Evolutionary conservation across 495 filamentous ascomycete species (phyloP).

Genomic region (Penicillium herquei): DNA sequence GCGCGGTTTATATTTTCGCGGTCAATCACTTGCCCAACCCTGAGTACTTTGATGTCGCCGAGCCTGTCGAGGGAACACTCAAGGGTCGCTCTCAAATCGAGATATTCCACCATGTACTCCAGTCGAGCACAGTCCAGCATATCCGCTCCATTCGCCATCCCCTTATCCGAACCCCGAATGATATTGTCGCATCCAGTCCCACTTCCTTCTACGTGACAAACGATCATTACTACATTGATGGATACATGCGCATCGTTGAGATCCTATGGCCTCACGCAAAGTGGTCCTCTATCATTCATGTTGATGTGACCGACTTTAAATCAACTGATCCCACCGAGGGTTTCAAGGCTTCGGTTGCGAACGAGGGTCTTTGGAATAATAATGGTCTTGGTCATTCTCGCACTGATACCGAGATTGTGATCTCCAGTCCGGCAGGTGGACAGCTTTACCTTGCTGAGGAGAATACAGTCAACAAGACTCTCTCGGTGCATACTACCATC

Average conservation of each 20-base stretch:
- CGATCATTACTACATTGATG: slow-evolving; percentile 55
- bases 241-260: slow-evolving; percentile 43
- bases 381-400: slow-evolving; percentile 59
- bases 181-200: slow-evolving; percentile 49
- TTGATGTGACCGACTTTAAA: slow-evolving; percentile 24
- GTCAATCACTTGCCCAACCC: slow-evolving; percentile 58
- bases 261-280: slow-evolving; percentile 35
- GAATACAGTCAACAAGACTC: slow-evolving; percentile 22
- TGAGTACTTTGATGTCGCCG: slow-evolving; percentile 19
- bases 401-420: slow-evolving; percentile 45
- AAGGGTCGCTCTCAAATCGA: slow-evolving; percentile 55
- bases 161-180: slow-evolving; percentile 59
- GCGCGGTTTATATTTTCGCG: slow-evolving; percentile 59
- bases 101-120: slow-evolving; percentile 54
- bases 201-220: slow-evolving; percentile 58
- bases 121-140: slow-evolving; percentile 31
- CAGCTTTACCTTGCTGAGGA: slow-evolving; percentile 29
- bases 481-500: slow-evolving; percentile 43
- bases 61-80: slow-evolving; percentile 14
- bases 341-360: slow-evolving; percentile 43
- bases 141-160: slow-evolving; percentile 44
- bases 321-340: slow-evolving; percentile 22
- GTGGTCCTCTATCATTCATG: slow-evolving; percentile 38
- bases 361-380: slow-evolving; percentile 45
- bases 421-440: slow-evolving; percentile 39